Evolutionary conservation across 1,139 yeast species (phyloP).

Genomic region (Tardiomyces depauwii): DNA sequence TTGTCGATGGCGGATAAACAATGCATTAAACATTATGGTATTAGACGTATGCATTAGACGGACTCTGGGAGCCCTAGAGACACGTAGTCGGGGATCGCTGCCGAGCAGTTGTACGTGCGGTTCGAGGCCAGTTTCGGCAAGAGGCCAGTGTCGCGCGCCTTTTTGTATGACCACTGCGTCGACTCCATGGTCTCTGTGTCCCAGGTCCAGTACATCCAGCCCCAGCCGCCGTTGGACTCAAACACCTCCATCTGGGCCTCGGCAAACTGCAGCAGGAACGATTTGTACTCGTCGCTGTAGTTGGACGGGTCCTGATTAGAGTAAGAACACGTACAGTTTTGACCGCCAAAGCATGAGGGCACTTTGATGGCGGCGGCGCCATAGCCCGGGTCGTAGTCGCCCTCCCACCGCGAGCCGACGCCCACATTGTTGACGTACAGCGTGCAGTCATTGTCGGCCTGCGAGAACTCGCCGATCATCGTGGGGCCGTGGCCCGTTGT

Average conservation of each 20-base stretch:
- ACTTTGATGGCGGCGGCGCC: conserved; percentile 10
- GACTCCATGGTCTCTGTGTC: conserved; percentile 22
- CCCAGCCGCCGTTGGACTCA: conserved; percentile 25
- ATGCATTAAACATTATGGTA: background rate
- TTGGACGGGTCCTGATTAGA: conserved; percentile 18
- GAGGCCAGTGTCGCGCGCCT: conserved; percentile 21
- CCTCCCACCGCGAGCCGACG: conserved; percentile 77
- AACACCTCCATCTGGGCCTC: conserved; percentile 25
- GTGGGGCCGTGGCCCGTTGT: conserved; percentile 45
- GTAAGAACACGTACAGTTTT: conserved; percentile 21
- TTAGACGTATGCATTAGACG: conserved; percentile 7
- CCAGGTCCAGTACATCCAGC: conserved; percentile 29
- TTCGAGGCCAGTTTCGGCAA: conserved; percentile 23
- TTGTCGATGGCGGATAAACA: too few species aligned
- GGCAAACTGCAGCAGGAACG: conserved; percentile 22
- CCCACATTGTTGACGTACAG: conserved; percentile 81
- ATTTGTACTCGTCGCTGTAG: conserved; percentile 19
- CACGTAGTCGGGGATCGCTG: conserved; percentile 17
- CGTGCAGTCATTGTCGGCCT: conserved; percentile 89
- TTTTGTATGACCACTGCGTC: conserved; percentile 26
- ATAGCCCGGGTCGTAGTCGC: conserved; percentile 23
- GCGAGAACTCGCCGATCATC: conserved; percentile 80
- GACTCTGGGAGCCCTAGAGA: conserved; percentile 21
- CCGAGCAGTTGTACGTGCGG: conserved; percentile 18
- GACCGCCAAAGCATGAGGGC: conserved; percentile 19